A percentile compares a stretch with the other conserved stretches of the same genome.
Conservation (phyloP, 2,329 filamentous ascomycete genomes). For the Fusarium caatingaense region DNA sequence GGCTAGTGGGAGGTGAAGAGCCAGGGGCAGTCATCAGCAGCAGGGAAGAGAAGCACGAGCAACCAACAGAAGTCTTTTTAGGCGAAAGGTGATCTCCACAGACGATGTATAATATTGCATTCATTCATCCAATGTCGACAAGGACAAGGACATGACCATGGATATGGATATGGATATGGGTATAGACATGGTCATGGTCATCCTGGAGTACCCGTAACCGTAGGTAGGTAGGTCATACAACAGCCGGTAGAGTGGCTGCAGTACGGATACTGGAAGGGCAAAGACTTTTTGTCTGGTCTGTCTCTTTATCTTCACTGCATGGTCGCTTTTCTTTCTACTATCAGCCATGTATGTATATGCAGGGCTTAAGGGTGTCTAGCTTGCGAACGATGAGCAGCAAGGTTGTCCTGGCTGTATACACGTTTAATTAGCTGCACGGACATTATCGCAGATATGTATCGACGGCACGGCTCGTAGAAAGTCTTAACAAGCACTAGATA, state of each 20-base stretch:
- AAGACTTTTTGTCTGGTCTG: conserved; percentile 1
- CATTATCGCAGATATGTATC: background rate
- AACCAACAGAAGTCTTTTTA: conserved; percentile 26
- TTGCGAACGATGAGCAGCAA: background rate
- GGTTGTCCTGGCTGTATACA: background rate
- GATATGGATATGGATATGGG: background rate
- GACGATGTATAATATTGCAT: conserved; percentile 2
- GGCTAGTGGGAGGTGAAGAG: conserved; percentile 20
- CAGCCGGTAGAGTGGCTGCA: conserved; percentile 45
- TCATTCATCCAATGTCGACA: background rate
- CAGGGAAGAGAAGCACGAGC: conserved; percentile 15
- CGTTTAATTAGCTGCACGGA: background rate
- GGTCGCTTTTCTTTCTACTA: background rate
- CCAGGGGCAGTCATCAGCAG: conserved; percentile 29
- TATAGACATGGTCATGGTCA: background rate
- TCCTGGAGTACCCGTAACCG: background rate
- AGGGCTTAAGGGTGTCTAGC: background rate
- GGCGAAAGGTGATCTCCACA: conserved; percentile 30
- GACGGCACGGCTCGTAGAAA: conserved; percentile 13
- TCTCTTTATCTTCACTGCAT: conserved; percentile 21
- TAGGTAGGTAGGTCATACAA: conserved; percentile 8
- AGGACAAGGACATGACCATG: background rate
- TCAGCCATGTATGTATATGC: background rate
- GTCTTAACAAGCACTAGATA: conserved; percentile 19
- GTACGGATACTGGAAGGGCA: conserved; percentile 20